phyloP scores from a whole-genome alignment of 2,329 filamentous ascomycete genomes.

The Aspergillus chevalieri region DNA sequence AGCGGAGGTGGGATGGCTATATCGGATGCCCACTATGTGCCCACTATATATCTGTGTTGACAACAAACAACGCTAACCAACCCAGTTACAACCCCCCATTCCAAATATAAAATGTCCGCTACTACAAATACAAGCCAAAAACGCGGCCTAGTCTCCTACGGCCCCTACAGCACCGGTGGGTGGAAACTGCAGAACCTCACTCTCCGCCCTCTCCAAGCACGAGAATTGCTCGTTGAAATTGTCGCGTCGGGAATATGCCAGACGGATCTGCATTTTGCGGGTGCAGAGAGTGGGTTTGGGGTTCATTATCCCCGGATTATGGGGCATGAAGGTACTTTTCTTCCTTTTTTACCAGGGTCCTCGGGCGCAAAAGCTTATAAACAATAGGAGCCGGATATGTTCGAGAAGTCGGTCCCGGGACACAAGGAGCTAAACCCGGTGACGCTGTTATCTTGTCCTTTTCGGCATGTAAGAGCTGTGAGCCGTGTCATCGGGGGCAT shows the following conservation, averaged over 20 bases:
- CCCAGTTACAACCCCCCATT: no score
- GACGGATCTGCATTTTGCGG: conserved; percentile 47
- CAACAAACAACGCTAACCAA: background rate
- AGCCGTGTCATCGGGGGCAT: conserved; percentile 42
- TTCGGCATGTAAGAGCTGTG: conserved; percentile 43
- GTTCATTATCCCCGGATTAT: conserved; percentile 44
- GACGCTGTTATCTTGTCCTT: conserved; percentile 47
- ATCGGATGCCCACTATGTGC: no score
- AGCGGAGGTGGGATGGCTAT: no score
- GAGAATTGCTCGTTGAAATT: conserved; percentile 50
- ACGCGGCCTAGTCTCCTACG: conserved; percentile 10
- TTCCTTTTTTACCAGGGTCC: background rate
- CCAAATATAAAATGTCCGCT: background rate
- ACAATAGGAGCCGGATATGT: conserved; percentile 41
- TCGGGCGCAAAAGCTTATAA: background rate
- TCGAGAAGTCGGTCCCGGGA: conserved; percentile 35
- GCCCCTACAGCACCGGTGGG: conserved; percentile 7
- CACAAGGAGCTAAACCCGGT: conserved; percentile 38
- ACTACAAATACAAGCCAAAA: background rate
- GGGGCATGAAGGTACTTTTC: conserved; percentile 47
- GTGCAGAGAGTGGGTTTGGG: conserved; percentile 28
- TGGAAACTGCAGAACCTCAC: conserved; percentile 12
- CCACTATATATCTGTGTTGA: no score
- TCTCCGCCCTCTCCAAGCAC: conserved; percentile 19
- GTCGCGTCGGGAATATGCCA: conserved; percentile 52